A percentile compares a stretch with the other conserved stretches of the same genome.
Conservation (phyloP, 768 basidiomycete species). For the Lactarius quietus region DNA sequence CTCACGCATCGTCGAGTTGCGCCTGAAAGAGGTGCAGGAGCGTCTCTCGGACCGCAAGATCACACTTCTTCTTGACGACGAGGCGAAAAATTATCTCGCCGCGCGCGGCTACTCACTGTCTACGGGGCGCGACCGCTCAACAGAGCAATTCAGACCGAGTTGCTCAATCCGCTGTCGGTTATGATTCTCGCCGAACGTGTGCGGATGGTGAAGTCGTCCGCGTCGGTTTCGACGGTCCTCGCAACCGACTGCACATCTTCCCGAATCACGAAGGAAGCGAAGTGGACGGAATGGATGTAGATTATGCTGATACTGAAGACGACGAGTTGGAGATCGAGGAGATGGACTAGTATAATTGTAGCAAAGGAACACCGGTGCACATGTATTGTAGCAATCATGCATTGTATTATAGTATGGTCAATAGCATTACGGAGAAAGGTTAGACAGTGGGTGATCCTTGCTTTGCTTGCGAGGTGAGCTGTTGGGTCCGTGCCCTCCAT, state of each 20-base stretch:
- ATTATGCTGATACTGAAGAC: slow-evolving; percentile 44
- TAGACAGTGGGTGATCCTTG: background rate
- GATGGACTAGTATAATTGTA: too few relatives aligned
- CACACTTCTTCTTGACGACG: slow-evolving; percentile 68
- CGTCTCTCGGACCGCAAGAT: slow-evolving; percentile 81
- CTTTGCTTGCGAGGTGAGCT: background rate
- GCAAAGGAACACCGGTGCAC: background rate
- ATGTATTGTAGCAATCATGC: background rate
- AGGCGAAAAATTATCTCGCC: slow-evolving; percentile 70
- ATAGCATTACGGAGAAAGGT: background rate
- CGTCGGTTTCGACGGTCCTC: slow-evolving; percentile 76
- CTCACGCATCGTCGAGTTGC: slow-evolving; percentile 82
- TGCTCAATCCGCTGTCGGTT: slow-evolving; percentile 86
- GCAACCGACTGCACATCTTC: slow-evolving; percentile 70
- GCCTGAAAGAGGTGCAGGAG: slow-evolving; percentile 80
- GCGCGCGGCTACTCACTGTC: slow-evolving; percentile 74
- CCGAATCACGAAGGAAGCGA: slow-evolving; percentile 74
- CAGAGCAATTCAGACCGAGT: slow-evolving; percentile 85
- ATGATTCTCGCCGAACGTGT: slow-evolving; percentile 81
- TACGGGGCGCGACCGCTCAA: slow-evolving; percentile 94
- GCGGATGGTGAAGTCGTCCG: slow-evolving; percentile 75
- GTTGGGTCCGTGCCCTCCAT: background rate
- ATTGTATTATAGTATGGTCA: background rate
- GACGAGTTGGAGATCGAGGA: slow-evolving; percentile 67
- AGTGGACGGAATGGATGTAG: slow-evolving; percentile 54